These are phyloP conservation scores for Pythium aquatile DNA, from an alignment of 352 stramenopile species.

Conservation along the genomic window DNA sequence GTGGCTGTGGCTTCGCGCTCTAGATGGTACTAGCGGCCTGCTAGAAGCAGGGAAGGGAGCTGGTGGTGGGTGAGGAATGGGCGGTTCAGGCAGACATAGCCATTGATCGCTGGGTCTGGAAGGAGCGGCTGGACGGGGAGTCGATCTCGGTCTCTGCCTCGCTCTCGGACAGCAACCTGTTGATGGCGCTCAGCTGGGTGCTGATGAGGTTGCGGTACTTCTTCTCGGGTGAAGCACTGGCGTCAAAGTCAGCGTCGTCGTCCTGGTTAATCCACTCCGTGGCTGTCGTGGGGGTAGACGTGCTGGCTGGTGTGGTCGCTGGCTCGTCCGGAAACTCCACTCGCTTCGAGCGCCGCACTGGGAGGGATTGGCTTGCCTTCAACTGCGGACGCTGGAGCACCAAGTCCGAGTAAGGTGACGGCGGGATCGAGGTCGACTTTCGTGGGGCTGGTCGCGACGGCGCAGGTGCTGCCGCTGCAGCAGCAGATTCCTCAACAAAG, in stretches of 20 bases:
- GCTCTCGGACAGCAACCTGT: conserved; percentile 31
- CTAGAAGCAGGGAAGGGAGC: not conserved
- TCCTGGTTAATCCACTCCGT: not conserved
- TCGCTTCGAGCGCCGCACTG: conserved; percentile 6
- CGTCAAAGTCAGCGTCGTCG: not conserved
- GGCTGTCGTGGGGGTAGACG: not conserved
- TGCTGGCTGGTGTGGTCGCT: conserved; percentile 1
- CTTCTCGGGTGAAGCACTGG: conserved; percentile 25
- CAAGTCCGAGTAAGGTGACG: conserved; percentile 20
- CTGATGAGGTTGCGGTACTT: conserved; percentile 32
- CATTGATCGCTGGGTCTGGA: conserved; percentile 10
- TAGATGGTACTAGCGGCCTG: not conserved
- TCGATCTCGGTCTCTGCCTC: conserved; percentile 23
- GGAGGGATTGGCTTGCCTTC: conserved; percentile 19
- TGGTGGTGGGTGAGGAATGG: not conserved
- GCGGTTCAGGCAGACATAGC: conserved; percentile 14
- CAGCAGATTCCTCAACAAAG: not conserved
- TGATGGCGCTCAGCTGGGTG: conserved; percentile 28
- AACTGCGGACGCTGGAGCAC: conserved; percentile 15
- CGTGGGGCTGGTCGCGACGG: conserved; percentile 3
- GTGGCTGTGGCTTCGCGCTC: not conserved
- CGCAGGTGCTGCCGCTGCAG: not conserved
- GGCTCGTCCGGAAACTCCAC: not conserved
- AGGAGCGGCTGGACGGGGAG: conserved; percentile 14
- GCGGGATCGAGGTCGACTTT: conserved; percentile 22